phyloP scores from a whole-genome alignment of 495 filamentous ascomycete genomes.

The Penicillium atrosanguineum region DNA sequence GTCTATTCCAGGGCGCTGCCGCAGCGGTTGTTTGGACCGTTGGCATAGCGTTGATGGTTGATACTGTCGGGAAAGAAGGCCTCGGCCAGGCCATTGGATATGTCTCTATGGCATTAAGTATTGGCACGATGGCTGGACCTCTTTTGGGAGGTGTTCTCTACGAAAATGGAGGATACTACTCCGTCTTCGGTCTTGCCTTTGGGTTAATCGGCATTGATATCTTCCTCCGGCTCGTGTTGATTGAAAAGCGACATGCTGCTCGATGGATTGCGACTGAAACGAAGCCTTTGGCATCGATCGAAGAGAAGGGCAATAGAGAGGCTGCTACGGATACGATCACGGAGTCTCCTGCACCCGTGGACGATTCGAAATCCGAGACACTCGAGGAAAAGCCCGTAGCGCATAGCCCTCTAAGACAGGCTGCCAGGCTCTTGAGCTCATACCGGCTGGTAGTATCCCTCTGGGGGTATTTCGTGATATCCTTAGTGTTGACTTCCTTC shows the following conservation, averaged over 20 bases:
- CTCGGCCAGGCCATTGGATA: constrained; percentile 76
- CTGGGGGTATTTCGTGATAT: constrained; percentile 54
- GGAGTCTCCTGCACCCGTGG: background rate
- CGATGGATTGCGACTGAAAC: constrained; percentile 50
- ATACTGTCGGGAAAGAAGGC: constrained; percentile 67
- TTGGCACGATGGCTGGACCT: constrained; percentile 70
- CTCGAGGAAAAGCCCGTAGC: constrained; percentile 28
- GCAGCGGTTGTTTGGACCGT: constrained; percentile 78
- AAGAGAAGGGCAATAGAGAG: background rate
- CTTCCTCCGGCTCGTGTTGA: constrained; percentile 61
- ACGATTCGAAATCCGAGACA: background rate
- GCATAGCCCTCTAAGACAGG: constrained; percentile 13
- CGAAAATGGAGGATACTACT: constrained; percentile 66
- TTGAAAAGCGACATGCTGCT: constrained; percentile 75
- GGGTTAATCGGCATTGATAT: constrained; percentile 69
- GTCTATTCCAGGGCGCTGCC: constrained; percentile 73
- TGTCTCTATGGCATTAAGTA: constrained; percentile 64
- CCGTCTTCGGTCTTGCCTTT: constrained; percentile 73
- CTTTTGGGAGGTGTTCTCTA: constrained; percentile 79
- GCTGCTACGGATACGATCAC: background rate
- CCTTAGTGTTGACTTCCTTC: constrained; percentile 43
- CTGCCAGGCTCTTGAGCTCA: constrained; percentile 53
- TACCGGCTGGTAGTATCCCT: constrained; percentile 55
- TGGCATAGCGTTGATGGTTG: constrained; percentile 79
- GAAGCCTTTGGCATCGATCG: background rate